A percentile compares a stretch with the other conserved stretches of the same genome.
Evolutionary conservation across 371 early-diverging fungal species (phyloP).

Genomic region (Lichtheimia ornata): DNA sequence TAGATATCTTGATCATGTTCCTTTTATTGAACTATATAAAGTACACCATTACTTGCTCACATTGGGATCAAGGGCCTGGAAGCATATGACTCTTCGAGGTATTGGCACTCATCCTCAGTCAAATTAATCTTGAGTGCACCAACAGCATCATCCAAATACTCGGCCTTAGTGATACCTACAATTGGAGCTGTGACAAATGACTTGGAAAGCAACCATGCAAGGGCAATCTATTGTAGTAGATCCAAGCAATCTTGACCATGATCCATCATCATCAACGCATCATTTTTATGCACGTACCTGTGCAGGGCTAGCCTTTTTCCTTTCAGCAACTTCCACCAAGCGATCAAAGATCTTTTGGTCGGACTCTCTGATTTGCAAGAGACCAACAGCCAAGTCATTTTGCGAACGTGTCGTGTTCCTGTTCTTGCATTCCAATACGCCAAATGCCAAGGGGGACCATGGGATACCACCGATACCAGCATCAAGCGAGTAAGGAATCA

Average conservation of each 20-base stretch:
- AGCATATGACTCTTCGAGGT: constrained; percentile 27
- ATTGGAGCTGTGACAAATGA: constrained; percentile 44
- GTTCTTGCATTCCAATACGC: constrained; percentile 32
- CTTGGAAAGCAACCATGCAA: constrained; percentile 47
- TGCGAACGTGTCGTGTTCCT: constrained; percentile 15
- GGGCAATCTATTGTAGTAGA: constrained; percentile 32
- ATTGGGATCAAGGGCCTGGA: not conserved
- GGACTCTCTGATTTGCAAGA: constrained; percentile 8
- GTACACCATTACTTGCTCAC: no score
- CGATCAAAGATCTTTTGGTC: constrained; percentile 29
- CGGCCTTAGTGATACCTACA: constrained; percentile 38
- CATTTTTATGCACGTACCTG: constrained; percentile 22
- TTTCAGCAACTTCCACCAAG: constrained; percentile 43
- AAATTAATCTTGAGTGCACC: constrained; percentile 34
- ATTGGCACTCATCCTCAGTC: constrained; percentile 31
- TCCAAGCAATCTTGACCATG: no score
- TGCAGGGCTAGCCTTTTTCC: constrained; percentile 28
- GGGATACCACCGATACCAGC: constrained; percentile 46
- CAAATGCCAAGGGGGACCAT: constrained; percentile 56
- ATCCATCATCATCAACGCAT: no score
- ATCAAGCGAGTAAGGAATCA: constrained; percentile 51
- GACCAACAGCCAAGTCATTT: constrained; percentile 12
- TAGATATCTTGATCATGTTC: no score
- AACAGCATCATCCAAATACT: constrained; percentile 34
- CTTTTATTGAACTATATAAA: no score